Conservation (phyloP, 140 eudicot species). For the Stevia rebaudiana region DNA sequence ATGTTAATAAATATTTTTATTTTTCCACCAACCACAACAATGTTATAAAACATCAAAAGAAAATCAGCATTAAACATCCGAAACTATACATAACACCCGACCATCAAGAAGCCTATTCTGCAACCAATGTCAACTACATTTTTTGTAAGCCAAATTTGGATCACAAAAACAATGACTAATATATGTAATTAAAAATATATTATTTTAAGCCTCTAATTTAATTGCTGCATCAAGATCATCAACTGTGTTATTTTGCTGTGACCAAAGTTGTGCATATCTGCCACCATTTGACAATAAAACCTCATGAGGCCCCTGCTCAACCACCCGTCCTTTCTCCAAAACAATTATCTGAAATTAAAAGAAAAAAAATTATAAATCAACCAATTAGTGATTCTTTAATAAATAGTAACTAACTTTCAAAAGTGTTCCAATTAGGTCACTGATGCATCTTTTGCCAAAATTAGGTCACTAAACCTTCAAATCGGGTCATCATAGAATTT, state of each 20-base stretch:
- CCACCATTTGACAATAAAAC: conserved; percentile 60
- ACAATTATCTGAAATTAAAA: conserved; percentile 85
- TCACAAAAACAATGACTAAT: conserved; percentile 3
- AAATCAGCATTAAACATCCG: neutral
- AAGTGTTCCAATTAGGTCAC: too few species aligned
- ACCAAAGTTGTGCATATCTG: conserved; percentile 94
- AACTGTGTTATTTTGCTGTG: conserved; percentile 79
- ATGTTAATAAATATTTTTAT: too few species aligned
- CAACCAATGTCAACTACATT: neutral
- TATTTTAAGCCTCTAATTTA: conserved; percentile 44
- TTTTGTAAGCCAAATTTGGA: neutral
- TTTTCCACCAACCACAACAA: too few species aligned
- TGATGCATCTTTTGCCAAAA: too few species aligned
- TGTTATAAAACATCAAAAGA: neutral
- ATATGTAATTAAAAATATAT: neutral
- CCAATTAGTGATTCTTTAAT: too few species aligned
- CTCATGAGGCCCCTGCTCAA: conserved; percentile 93
- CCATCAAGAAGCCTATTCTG: too few species aligned
- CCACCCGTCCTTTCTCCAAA: conserved; percentile 87
- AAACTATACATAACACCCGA: conserved; percentile 8
- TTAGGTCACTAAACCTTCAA: too few species aligned
- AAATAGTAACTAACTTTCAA: too few species aligned
- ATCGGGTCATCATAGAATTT: too few species aligned
- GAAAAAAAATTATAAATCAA: conserved; percentile 3
- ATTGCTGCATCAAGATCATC: conserved; percentile 64